Evolutionary conservation across 2,329 filamentous ascomycete genomes (phyloP), one percentile per base, ranked within the genome.

Genomic region (Cytospora piceae): DNA sequence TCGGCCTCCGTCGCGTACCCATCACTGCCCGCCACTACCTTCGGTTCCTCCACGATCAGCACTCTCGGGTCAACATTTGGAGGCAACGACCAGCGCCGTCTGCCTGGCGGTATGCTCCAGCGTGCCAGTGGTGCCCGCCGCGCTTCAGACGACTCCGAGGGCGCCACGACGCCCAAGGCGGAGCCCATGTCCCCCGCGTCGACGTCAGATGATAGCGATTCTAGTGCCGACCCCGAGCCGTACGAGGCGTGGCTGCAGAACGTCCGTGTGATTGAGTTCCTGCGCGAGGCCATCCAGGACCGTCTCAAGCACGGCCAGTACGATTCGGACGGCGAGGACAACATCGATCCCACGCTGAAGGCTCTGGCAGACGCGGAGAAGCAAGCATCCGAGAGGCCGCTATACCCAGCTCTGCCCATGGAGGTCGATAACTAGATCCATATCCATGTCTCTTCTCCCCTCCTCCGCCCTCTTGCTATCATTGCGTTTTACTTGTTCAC

Each of bases 61-160:
- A 90, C 89, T 27, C 84, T 94, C 20, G 91, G 90, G 1, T 85
- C 87, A 17, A 88, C 80, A 72, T 90, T 89, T 69, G 86, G 88
- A 65, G 80, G 79, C 68, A 86, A 87, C 69, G 85, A 86, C 73
- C 66, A 68, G 57, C 85, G 87, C 58, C 86, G 87, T 59, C 85
- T 87, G 67, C 90, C 87, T 39, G 87, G 87, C 51, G 87, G 87
- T 58, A 85, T 90, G 81, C 83, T 90, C 52, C 88, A 90, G 77
- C 83, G 83, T 61, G 83, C 84, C 52, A 82, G 78, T 69, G 79
- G 77, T 22, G 78, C 77, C 20, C 77, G 82, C 46, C 78, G 80
- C 31, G 78, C 79, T 27, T 71, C 70, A 31, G 73, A 77, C 66
- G 74, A 79, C 46, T 75, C 74, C 14, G 79, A 78, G 27, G 74